These are phyloP conservation scores for Phytopythium helicoides DNA, from an alignment of 352 stramenopile genomes.

Conservation along the genomic window DNA sequence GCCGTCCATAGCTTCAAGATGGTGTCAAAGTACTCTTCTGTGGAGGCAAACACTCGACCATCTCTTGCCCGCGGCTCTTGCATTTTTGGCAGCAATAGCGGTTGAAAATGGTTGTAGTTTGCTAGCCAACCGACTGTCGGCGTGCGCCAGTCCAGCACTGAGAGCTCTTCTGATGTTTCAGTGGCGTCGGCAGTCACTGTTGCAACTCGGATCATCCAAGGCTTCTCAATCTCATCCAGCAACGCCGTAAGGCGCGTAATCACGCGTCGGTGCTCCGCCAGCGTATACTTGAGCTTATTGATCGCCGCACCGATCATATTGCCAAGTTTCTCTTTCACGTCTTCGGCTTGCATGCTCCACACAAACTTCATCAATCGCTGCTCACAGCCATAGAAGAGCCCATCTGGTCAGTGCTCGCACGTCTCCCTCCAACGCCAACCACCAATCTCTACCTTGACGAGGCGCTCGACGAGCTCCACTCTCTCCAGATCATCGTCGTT, in stretches of 20 bases:
- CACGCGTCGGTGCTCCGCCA: slow-evolving; percentile 49
- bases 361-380: slow-evolving; percentile 68
- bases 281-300: slow-evolving; percentile 29
- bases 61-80: slow-evolving; percentile 35
- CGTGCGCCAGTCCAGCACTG: slow-evolving; percentile 44
- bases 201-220: slow-evolving; percentile 59
- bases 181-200: not conserved
- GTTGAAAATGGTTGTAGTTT: slow-evolving; percentile 71
- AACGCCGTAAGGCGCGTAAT: slow-evolving; percentile 36
- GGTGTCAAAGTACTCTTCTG: slow-evolving; percentile 75
- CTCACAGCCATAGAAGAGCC: not conserved
- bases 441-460: slow-evolving; percentile 16
- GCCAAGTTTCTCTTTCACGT: slow-evolving; percentile 51
- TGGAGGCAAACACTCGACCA: slow-evolving; percentile 64
- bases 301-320: slow-evolving; percentile 63
- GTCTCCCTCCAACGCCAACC: no score
- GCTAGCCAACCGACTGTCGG: slow-evolving; percentile 72
- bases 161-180: not conserved
- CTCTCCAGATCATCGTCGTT: slow-evolving; percentile 32
- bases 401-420: not conserved
- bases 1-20: slow-evolving; percentile 78
- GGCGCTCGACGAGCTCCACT: slow-evolving; percentile 41
- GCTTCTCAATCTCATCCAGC: slow-evolving; percentile 68
- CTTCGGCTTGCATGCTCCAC: slow-evolving; percentile 52
- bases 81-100: slow-evolving; percentile 64